These are phyloP conservation scores for Blastobotrys peoriensis DNA, from an alignment of 805 yeast species.

Conservation along the genomic window DNA sequence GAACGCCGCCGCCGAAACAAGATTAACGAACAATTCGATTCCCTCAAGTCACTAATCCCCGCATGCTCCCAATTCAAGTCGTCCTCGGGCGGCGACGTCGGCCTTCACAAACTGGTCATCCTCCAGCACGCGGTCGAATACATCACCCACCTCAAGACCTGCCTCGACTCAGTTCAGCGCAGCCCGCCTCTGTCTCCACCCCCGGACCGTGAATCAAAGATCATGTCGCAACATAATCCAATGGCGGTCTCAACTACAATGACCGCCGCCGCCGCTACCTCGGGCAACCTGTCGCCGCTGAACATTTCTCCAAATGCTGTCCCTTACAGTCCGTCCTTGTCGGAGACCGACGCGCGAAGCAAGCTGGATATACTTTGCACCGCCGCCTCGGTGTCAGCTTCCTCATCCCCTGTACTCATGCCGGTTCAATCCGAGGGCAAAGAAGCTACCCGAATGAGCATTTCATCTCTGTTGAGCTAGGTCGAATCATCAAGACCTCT, in stretches of 20 bases:
- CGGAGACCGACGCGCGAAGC: neutral
- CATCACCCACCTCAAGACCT: slow-evolving; percentile 55
- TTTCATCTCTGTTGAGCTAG: neutral
- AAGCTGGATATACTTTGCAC: neutral
- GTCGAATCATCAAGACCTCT: too few species aligned
- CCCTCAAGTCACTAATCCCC: slow-evolving; percentile 68
- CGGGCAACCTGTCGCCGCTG: too few species aligned
- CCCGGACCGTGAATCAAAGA: neutral
- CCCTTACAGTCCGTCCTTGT: neutral
- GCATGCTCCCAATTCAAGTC: slow-evolving; percentile 55
- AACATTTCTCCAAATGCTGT: neutral
- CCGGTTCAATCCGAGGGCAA: neutral
- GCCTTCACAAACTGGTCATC: slow-evolving; percentile 76
- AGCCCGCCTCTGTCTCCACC: neutral
- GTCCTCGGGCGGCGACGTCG: slow-evolving; percentile 40
- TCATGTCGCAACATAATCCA: too few species aligned
- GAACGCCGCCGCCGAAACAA: slow-evolving; percentile 74
- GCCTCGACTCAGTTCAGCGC: slow-evolving; percentile 11
- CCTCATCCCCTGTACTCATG: neutral
- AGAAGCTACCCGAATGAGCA: neutral
- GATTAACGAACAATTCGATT: slow-evolving; percentile 79
- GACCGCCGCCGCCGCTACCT: too few species aligned
- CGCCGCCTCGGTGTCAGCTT: neutral
- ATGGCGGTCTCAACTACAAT: too few species aligned
- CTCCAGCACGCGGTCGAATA: slow-evolving; percentile 80